Evolutionary conservation across 2,329 filamentous ascomycete species (phyloP), one percentile per base, ranked within the genome.

Genomic region (Xylariaceae sp.): DNA sequence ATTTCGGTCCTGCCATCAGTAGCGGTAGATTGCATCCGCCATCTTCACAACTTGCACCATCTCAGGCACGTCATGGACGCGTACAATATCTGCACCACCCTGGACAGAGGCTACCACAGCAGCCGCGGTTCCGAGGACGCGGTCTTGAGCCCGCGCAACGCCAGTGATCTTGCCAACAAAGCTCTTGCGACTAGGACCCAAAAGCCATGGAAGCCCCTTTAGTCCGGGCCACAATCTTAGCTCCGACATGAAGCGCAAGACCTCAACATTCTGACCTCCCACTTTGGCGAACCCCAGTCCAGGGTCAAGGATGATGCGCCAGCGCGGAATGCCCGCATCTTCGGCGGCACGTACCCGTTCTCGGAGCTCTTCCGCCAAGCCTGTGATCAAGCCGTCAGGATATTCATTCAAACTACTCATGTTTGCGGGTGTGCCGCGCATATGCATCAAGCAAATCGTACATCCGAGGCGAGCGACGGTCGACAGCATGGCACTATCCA

Each of bases 241-340:
- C 53, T 82, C 78, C 7, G 75, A 73, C 23, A 94, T 67, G 1
- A 79, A 69, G 7, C 86, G 75, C 25, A 98, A 70, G 2, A 98
- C 70, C 56, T 89, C 82, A 2, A 96, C 70, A 65, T 96, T 96
- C 64, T 96, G 89, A 33, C 77, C 73, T 43, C 76, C 74, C 1
- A 80, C 83, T 71, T 98, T 98, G 45, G 93, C 90, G 63, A 98
- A 98, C 0, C 93, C 93, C 23, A 98, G 79, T 0, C 93, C 93
- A 0, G 93, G 93, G 63, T 98, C 93, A 2, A 97, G 80, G 25
- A 97, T 83, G 53, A 98, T 94, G 54, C 92, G 86, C 93, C 93
- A 98, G 39, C 91, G 83, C 4, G 88, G 78, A 35, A 98, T 79
- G 1, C 93, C 93, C 0, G 89, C 90, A 12, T 72, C 76, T 65